Conservation (phyloP, 768 basidiomycete species). For the Agaricus subrufescens region DNA sequence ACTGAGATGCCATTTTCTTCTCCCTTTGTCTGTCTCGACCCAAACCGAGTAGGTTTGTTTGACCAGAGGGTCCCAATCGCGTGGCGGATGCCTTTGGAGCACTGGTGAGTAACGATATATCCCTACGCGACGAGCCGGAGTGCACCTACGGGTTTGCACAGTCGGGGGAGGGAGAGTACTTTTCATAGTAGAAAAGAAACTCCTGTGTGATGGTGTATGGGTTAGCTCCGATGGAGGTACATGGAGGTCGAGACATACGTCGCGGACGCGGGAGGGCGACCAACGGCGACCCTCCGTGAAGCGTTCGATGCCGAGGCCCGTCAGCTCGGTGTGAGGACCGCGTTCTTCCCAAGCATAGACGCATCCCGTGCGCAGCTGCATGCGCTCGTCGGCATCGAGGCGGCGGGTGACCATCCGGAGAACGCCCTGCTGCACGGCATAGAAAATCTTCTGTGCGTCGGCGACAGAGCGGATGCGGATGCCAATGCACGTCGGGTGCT, state of each 20-base stretch:
- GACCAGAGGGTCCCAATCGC: conserved; percentile 65
- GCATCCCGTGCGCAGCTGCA: conserved; percentile 48
- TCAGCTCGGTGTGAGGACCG: conserved; percentile 67
- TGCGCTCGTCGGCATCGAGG: conserved; percentile 72
- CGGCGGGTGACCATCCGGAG: conserved; percentile 74
- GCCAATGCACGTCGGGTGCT: conserved; percentile 69
- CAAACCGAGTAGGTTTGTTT: conserved; percentile 86
- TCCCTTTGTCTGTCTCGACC: conserved; percentile 59
- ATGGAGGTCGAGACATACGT: conserved; percentile 42
- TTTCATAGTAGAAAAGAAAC: conserved; percentile 83
- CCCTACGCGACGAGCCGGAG: not conserved
- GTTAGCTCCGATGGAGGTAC: conserved; percentile 5
- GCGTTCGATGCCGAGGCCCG: conserved; percentile 77
- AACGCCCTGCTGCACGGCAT: conserved; percentile 55
- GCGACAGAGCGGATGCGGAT: conserved; percentile 71
- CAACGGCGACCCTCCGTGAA: conserved; percentile 83
- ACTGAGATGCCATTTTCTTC: conserved; percentile 84
- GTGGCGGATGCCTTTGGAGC: conserved; percentile 31
- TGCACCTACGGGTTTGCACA: conserved; percentile 27
- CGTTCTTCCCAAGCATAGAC: conserved; percentile 75
- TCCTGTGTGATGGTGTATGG: conserved; percentile 41
- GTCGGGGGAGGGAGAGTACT: conserved; percentile 48
- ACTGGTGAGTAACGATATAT: not conserved
- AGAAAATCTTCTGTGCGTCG: conserved; percentile 81
- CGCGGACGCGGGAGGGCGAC: conserved; percentile 81